Base-by-base conservation (phyloP, 2,329 filamentous ascomycete genomes). In the Colletotrichum musicola region DNA sequence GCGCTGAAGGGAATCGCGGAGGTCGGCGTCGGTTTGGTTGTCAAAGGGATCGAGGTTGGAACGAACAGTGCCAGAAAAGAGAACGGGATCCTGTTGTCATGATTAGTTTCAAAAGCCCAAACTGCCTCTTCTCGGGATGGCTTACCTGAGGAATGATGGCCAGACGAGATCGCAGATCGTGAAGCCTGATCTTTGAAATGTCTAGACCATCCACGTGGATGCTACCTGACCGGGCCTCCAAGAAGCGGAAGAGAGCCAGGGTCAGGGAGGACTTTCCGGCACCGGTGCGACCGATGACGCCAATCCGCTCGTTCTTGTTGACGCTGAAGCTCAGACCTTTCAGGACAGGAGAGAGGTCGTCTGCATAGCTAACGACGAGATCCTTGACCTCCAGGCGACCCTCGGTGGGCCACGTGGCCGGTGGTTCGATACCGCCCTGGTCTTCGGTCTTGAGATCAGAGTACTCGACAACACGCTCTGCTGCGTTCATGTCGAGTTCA, bases 221-320 rank as follows among this genome's bases (percentile, higher is more conserved):
- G 14, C 80, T 86, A 9, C 92, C 92, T 13, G 88, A 85, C 6
- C 85, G 80, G 0, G 90, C 87, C 76, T 94, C 91, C 13, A 95
- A 81, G 81, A 95, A 94, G 20, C 92, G 90, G 85, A 95, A 94
- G 0, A 95, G 81, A 0, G 92, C 92, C 1, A 94, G 82, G 0
- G 92, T 93, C 22, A 95, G 80, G 0, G 90, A 92, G 0, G 91
- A 93, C 79, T 95, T 95, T 64, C 92, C 92, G 0, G 92, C 92
- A 4, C 92, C 92, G 0, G 93, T 95, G 16, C 93, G 88, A 12
- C 93, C 93, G 4, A 95, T 89, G 4, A 94, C 89, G n/a, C 92
- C 92, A 16, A 95, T 81, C 14, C 92, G 84, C 79, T 94, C 88
- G 71, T 91, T 91, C 62, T 87, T 84, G 47, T 89, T 83, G 13